Base-by-base conservation (phyloP, 805 yeast species). In the Zygosaccharomyces kombuchaensis region DNA sequence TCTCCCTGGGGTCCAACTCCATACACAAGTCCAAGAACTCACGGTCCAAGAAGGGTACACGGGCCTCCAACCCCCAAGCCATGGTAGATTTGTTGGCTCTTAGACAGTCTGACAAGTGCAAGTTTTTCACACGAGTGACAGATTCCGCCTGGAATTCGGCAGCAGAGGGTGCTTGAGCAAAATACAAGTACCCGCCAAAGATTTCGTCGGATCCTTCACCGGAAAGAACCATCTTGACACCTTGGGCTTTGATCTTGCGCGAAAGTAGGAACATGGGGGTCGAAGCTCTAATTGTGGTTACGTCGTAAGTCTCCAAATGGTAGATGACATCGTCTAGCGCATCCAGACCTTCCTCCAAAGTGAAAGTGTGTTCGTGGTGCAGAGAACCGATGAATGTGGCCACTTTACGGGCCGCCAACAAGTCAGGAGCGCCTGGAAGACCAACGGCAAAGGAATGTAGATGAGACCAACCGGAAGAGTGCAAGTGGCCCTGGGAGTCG, bases 21-120 rank as follows among this genome's bases (percentile, higher is more conserved):
- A 93, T 84, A 69, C 95, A 81, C 36, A 87, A 80, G 62, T 91
- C 87, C 69, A 93, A 74, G 79, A 93, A 93, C 67, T 82, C 77
- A 74, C 82, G 87, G 73, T 93, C 99, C 73, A 93, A 79, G 86
- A 93, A 93, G 57, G 99, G 99, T 57, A 93, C 99, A 74, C 99
- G 86, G 51, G 99, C 99, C 75, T 93, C 99, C 54, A 93, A 79
- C 70, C 99, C 99, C 99, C 99, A 93, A 36, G 99, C 98, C 96
- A 93, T 87, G 48, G 99, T 93, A 27, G 97, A 90, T 74, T 93
- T 93, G 86, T 93, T 93, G 55, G 99, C 99, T 72, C 99, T 84
- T 67, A 93, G 75, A 76, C 98, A 91, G 75, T 93, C 99, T 51
- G 98, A 88, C 58, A 82, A 82, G 71, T 93, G 96, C 72, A 93